Percentiles rank a stretch among this genome's conserved stretches.
Evolutionary conservation across 257 asterid species (phyloP).

Genomic region (Perilla frutescens): DNA sequence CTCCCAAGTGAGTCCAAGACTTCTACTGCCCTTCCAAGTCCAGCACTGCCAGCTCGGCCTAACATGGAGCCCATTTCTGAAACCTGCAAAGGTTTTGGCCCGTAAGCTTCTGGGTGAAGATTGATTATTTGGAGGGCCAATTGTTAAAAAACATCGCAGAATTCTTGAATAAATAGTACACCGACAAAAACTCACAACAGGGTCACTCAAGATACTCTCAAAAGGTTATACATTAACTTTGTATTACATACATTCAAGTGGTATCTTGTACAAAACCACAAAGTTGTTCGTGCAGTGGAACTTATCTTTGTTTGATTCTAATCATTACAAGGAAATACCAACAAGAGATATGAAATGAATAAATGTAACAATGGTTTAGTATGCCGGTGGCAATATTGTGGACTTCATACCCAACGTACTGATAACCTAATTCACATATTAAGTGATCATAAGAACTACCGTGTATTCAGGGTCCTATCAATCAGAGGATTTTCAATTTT

Average conservation of each 20-base stretch:
- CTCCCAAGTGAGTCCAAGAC: conserved; percentile 74
- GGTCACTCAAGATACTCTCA: conserved; percentile 2
- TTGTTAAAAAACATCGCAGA: background rate
- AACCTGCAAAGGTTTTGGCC: conserved; percentile 48
- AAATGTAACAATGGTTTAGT: conserved; percentile 22
- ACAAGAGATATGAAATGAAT: background rate
- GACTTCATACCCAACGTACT: background rate
- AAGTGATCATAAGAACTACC: background rate
- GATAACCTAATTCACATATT: background rate
- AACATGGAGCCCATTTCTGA: conserved; percentile 61
- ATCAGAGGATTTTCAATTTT: background rate
- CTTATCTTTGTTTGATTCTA: background rate
- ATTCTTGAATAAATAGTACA: background rate
- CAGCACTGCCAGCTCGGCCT: conserved; percentile 63
- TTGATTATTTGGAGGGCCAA: conserved; percentile 1
- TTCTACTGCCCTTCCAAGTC: conserved; percentile 67
- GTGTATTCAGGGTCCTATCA: conserved; percentile 11
- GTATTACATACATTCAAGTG: background rate
- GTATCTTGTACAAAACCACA: conserved; percentile 22
- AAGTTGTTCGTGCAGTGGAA: conserved; percentile 3
- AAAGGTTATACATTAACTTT: background rate
- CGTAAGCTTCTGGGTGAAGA: background rate
- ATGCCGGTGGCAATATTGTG: background rate
- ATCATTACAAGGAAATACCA: background rate
- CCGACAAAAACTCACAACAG: background rate